phyloP scores from a whole-genome alignment of 768 basidiomycete genomes.

The Calocera cornea region DNA sequence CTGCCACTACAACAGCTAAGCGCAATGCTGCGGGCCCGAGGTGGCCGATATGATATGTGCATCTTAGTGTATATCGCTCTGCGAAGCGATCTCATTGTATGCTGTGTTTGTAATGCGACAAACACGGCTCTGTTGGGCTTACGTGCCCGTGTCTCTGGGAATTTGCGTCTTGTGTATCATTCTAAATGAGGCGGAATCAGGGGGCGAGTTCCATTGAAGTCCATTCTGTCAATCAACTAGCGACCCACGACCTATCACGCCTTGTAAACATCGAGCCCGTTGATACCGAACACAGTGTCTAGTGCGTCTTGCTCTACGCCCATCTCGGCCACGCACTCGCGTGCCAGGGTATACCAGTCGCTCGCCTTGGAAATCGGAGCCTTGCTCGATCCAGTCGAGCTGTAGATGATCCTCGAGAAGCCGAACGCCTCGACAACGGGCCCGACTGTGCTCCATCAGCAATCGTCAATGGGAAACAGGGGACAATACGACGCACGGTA shows the following conservation, averaged over 20 bases:
- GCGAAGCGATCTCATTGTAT: neutral
- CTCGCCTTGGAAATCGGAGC: constrained; percentile 35
- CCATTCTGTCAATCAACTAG: too few relatives aligned
- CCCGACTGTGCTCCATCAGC: constrained; percentile 37
- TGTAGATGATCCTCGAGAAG: constrained; percentile 68
- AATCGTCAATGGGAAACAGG: constrained; percentile 9
- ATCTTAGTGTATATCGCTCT: constrained; percentile 1
- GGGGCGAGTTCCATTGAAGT: neutral
- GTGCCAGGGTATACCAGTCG: constrained; percentile 71
- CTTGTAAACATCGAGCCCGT: constrained; percentile 34
- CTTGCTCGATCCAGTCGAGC: constrained; percentile 31
- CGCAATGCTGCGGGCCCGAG: neutral
- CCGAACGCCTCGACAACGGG: constrained; percentile 79
- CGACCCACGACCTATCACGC: too few relatives aligned
- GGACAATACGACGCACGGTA: constrained; percentile 40
- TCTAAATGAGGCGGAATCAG: neutral
- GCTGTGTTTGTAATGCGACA: neutral
- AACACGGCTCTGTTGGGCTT: neutral
- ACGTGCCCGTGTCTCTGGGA: neutral
- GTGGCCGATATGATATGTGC: constrained; percentile 3
- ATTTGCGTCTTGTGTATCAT: neutral
- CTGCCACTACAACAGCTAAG: neutral
- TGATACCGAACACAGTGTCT: constrained; percentile 56
- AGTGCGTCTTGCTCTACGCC: constrained; percentile 64
- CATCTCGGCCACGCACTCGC: constrained; percentile 65